Percentiles rank a stretch among this genome's conserved stretches.
Evolutionary conservation across 2,329 filamentous ascomycete genomes (phyloP).

Genomic region (Cladophialophora chaetospira): DNA sequence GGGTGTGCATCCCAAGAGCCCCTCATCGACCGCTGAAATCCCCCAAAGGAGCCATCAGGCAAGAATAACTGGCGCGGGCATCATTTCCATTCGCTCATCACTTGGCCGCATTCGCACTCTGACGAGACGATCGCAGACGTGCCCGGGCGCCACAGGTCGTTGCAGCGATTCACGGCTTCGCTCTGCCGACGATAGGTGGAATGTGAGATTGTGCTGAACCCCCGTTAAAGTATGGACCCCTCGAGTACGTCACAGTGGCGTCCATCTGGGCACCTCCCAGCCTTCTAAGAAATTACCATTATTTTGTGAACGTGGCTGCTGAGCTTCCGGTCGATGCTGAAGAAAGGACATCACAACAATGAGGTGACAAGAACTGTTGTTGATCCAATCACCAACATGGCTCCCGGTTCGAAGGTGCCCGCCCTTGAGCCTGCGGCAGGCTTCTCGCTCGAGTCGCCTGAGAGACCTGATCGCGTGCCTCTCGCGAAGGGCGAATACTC

Average conservation of each 20-base stretch:
- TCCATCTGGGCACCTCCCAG: background rate
- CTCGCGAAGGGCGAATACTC: slow-evolving; percentile 31
- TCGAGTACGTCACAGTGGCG: slow-evolving; percentile 13
- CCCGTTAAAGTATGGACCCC: background rate
- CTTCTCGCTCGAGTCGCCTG: slow-evolving; percentile 29
- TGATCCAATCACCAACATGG: slow-evolving; percentile 13
- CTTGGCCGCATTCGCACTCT: background rate
- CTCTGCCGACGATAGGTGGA: background rate
- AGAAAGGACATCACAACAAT: background rate
- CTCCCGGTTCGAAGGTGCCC: slow-evolving; percentile 19
- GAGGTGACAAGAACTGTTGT: too few relatives aligned
- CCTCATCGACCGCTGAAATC: slow-evolving; percentile 7
- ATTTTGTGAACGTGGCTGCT: slow-evolving; percentile 7
- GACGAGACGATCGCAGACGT: background rate
- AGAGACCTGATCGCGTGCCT: slow-evolving; percentile 29
- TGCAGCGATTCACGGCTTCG: background rate
- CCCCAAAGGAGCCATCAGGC: slow-evolving; percentile 6
- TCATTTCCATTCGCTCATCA: slow-evolving; percentile 4
- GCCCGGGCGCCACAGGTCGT: slow-evolving; percentile 5
- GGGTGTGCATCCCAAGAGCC: slow-evolving; percentile 1
- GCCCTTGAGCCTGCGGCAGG: slow-evolving; percentile 28
- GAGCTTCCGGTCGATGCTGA: background rate
- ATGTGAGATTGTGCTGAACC: background rate
- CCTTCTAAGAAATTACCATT: slow-evolving; percentile 4
- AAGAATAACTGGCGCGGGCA: slow-evolving; percentile 9